These are phyloP conservation scores for Capronia epimyces DNA, from an alignment of 2,329 filamentous ascomycete genomes.

Conservation along the genomic window DNA sequence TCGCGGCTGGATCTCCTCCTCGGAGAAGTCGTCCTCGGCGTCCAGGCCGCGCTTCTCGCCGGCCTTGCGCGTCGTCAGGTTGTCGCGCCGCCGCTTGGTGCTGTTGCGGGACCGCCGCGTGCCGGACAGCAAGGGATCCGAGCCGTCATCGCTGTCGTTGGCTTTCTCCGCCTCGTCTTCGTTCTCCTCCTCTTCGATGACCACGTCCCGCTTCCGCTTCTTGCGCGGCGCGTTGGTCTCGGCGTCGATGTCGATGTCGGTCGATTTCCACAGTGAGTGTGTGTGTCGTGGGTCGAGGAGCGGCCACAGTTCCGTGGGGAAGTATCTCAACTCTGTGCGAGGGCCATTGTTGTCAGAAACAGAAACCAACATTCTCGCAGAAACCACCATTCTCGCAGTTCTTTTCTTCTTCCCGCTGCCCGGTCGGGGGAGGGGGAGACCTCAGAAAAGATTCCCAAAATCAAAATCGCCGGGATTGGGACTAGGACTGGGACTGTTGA, in stretches of 20 bases:
- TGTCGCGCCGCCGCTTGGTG: constrained; percentile 11
- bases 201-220: constrained; percentile 29
- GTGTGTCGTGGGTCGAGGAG: constrained; percentile 47
- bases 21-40: constrained; percentile 35
- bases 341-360: too few relatives aligned
- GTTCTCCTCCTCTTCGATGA: constrained; percentile 29
- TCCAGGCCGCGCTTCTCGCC: constrained; percentile 33
- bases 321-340: constrained; percentile 47
- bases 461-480: too few relatives aligned
- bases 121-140: constrained; percentile 15
- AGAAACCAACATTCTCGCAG: too few relatives aligned
- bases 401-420: too few relatives aligned
- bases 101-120: constrained; percentile 11
- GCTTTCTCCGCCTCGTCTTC: constrained; percentile 41
- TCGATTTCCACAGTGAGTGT: constrained; percentile 33
- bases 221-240: constrained; percentile 9
- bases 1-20: constrained; percentile 30
- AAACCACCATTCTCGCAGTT: too few relatives aligned
- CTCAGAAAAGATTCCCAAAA: too few relatives aligned
- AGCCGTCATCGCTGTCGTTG: constrained; percentile 35
- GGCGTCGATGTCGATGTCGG: constrained; percentile 25
- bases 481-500: too few relatives aligned
- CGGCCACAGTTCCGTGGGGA: constrained; percentile 54
- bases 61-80: constrained; percentile 19
- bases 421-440: too few relatives aligned